Evolutionary conservation across 2,329 filamentous ascomycete species (phyloP).

Genomic region (Diaporthe humulicola): DNA sequence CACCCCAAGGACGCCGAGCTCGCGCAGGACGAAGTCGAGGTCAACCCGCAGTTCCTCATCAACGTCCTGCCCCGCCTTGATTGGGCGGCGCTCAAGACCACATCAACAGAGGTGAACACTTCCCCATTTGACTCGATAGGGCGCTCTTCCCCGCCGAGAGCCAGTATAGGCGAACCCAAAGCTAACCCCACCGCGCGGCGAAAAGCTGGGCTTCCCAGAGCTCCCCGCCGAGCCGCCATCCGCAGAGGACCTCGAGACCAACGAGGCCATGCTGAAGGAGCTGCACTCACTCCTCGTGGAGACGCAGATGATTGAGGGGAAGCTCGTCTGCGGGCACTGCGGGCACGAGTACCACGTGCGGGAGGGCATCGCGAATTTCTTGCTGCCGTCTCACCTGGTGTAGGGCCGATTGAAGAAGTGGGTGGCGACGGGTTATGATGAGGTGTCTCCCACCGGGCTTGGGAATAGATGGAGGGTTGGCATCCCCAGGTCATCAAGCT

Average conservation of each 20-base stretch:
- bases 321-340: conserved; percentile 90
- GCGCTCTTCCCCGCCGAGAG: conserved; percentile 14
- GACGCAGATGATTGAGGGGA: conserved; percentile 90
- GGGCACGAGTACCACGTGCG: conserved; percentile 95
- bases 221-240: conserved; percentile 76
- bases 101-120: conserved; percentile 78
- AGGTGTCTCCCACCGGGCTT: no score
- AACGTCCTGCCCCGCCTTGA: conserved; percentile 91
- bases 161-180: conserved; percentile 25
- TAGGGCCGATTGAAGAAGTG: conserved; percentile 47
- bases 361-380: conserved; percentile 96
- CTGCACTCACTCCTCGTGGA: conserved; percentile 87
- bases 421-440: neutral
- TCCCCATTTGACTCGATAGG: neutral
- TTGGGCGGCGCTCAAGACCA: conserved; percentile 84
- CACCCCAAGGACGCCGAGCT: conserved; percentile 95
- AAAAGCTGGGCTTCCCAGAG: conserved; percentile 82
- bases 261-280: conserved; percentile 80
- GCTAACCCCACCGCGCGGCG: conserved; percentile 5
- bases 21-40: conserved; percentile 83
- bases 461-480: neutral
- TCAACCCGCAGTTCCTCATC: conserved; percentile 83
- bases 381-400: conserved; percentile 92
- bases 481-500: neutral
- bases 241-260: conserved; percentile 70